Evolutionary conservation across 2,329 filamentous ascomycete genomes (phyloP).

Genomic region (Cladosporium sp.): DNA sequence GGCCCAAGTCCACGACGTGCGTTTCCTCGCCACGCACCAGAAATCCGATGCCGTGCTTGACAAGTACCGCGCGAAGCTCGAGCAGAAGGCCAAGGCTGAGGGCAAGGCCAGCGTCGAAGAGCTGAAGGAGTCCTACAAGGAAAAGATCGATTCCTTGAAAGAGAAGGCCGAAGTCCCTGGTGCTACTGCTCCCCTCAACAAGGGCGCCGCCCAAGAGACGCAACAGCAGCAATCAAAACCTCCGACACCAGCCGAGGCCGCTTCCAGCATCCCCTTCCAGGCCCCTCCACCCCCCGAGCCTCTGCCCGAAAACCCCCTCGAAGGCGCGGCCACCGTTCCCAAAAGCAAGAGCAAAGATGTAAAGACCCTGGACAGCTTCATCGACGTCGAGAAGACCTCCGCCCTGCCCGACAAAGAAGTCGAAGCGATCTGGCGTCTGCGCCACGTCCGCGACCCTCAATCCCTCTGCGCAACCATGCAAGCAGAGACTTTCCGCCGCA

Average conservation of each 20-base stretch:
- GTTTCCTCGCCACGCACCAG: constrained; percentile 78
- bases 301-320: constrained; percentile 21
- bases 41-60: constrained; percentile 63
- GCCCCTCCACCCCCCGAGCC: constrained; percentile 34
- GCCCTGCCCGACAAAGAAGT: constrained; percentile 76
- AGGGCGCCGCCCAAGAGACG: constrained; percentile 5
- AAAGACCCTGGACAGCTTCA: constrained; percentile 62
- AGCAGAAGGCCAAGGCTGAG: constrained; percentile 72
- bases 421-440: constrained; percentile 82
- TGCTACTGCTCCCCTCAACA: constrained; percentile 41
- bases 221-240: constrained; percentile 18
- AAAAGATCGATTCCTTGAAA: constrained; percentile 71
- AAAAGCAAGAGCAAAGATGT: constrained; percentile 43
- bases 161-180: constrained; percentile 59
- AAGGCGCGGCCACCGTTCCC: constrained; percentile 30
- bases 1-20: constrained; percentile 89
- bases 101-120: constrained; percentile 65
- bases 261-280: constrained; percentile 30
- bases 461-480: constrained; percentile 84
- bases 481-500: constrained; percentile 65
- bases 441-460: constrained; percentile 67
- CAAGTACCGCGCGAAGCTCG: constrained; percentile 83
- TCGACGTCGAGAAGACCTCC: constrained; percentile 76
- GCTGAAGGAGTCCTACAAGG: constrained; percentile 77
- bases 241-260: constrained; percentile 22